These are phyloP conservation scores for Remersonia thermophila DNA, from an alignment of 2,329 filamentous ascomycete genomes.

Conservation along the genomic window DNA sequence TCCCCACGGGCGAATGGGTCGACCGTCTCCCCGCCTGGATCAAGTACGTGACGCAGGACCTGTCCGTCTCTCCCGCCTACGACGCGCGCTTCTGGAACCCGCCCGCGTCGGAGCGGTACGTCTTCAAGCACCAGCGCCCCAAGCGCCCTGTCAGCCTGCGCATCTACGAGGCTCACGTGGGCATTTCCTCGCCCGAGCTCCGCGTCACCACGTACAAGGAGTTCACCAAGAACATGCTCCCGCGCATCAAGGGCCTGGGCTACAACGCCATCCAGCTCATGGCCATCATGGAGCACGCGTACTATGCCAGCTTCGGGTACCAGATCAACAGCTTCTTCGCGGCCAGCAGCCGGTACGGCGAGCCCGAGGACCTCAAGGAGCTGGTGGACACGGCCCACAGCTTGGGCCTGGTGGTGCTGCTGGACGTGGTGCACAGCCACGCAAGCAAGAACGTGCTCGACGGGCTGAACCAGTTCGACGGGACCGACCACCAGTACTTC, in stretches of 20 bases:
- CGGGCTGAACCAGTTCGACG: slow-evolving; percentile 91
- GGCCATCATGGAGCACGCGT: slow-evolving; percentile 98
- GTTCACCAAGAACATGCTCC: slow-evolving; percentile 85
- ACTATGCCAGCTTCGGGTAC: slow-evolving; percentile 98
- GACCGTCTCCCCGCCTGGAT: slow-evolving; percentile 95
- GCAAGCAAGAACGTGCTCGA: slow-evolving; percentile 96
- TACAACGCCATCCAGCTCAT: slow-evolving; percentile 98
- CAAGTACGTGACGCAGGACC: slow-evolving; percentile 89
- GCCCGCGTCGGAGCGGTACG: slow-evolving; percentile 60
- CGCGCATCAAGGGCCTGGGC: slow-evolving; percentile 76
- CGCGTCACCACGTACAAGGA: slow-evolving; percentile 92
- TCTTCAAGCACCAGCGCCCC: slow-evolving; percentile 72
- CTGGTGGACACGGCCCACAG: slow-evolving; percentile 89
- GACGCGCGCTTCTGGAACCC: slow-evolving; percentile 98
- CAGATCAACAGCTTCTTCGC: slow-evolving; percentile 99
- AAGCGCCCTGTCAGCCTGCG: slow-evolving; percentile 76
- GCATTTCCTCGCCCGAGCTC: slow-evolving; percentile 84
- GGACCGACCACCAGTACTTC: slow-evolving; percentile 91
- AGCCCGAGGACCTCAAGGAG: slow-evolving; percentile 91
- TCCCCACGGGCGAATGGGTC: slow-evolving; percentile 65
- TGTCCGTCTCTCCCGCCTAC: slow-evolving; percentile 79
- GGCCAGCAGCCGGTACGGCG: slow-evolving; percentile 86
- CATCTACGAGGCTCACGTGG: slow-evolving; percentile 97
- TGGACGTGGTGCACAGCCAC: slow-evolving; percentile 96
- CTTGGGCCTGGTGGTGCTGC: slow-evolving; percentile 77